Evolutionary conservation across 2,329 filamentous ascomycete species (phyloP).

Genomic region (Chrysoporthe puriensis): DNA sequence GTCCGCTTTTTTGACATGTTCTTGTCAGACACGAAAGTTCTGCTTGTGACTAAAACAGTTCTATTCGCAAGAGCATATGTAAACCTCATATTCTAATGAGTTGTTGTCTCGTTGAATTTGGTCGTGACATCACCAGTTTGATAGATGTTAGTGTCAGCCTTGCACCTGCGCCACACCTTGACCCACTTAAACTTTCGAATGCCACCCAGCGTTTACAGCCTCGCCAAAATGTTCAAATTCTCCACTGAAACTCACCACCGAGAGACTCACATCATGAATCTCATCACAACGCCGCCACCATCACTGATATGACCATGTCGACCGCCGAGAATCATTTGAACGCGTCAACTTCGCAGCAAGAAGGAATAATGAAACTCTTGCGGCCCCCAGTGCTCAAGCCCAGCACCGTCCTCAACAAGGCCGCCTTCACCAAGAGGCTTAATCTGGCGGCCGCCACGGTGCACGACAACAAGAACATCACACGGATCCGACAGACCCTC

Average conservation of each 20-base stretch:
- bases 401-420: constrained; percentile 79
- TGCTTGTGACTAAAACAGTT: not conserved
- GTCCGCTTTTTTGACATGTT: constrained; percentile 59
- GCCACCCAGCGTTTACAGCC: constrained; percentile 18
- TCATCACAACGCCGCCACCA: not conserved
- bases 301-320: constrained; percentile 15
- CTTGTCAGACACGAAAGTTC: not conserved
- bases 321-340: not conserved
- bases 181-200: constrained; percentile 12
- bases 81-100: not conserved
- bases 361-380: constrained; percentile 60
- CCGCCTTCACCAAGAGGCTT: constrained; percentile 78
- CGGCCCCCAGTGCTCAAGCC: constrained; percentile 78
- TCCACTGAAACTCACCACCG: not conserved
- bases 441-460: constrained; percentile 79
- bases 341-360: constrained; percentile 4
- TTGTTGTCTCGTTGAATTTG: not conserved
- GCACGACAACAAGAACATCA: constrained; percentile 74
- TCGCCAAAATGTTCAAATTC: constrained; percentile 25
- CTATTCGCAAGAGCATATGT: too few species aligned
- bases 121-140: constrained; percentile 27
- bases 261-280: constrained; percentile 11
- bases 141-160: constrained; percentile 26
- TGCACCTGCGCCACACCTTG: constrained; percentile 25
- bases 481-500: constrained; percentile 69